These are phyloP conservation scores for Arthroderma sp. DNA, from an alignment of 2,329 filamentous ascomycete species.

Conservation along the genomic window DNA sequence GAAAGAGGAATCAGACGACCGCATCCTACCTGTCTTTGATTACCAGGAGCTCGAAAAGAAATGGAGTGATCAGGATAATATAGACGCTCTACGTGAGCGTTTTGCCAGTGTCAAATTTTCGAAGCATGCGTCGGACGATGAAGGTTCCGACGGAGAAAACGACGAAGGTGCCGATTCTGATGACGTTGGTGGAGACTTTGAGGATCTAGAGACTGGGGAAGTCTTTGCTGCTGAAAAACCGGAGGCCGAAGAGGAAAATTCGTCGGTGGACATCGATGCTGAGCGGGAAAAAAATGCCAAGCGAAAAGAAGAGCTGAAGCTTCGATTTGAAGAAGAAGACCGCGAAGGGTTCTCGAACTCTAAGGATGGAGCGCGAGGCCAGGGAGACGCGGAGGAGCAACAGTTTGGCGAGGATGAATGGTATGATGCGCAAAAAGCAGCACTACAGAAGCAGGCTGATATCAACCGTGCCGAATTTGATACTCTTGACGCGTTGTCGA, in stretches of 20 bases:
- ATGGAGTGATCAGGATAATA: constrained; percentile 67
- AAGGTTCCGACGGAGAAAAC: constrained; percentile 40
- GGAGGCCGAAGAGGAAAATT: constrained; percentile 19
- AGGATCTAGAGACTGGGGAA: constrained; percentile 72
- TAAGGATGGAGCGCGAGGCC: constrained; percentile 65
- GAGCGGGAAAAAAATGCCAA: constrained; percentile 85
- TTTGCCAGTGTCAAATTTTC: constrained; percentile 61
- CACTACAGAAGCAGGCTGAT: constrained; percentile 86
- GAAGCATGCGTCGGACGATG: constrained; percentile 40
- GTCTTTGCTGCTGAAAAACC: constrained; percentile 27
- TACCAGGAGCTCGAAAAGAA: constrained; percentile 70
- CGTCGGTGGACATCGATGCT: constrained; percentile 51
- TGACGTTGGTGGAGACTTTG: constrained; percentile 63
- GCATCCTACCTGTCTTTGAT: constrained; percentile 64
- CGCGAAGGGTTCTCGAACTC: constrained; percentile 80
- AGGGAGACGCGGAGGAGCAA: constrained; percentile 54
- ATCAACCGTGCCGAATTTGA: constrained; percentile 95
- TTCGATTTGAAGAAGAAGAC: constrained; percentile 95
- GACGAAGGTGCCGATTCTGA: constrained; percentile 38
- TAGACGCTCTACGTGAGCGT: constrained; percentile 58
- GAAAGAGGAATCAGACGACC: constrained; percentile 51
- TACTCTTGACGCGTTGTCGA: constrained; percentile 68
- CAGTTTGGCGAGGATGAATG: constrained; percentile 96
- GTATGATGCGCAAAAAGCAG: constrained; percentile 94
- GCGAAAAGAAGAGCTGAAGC: constrained; percentile 84